Percentiles rank a stretch among this genome's conserved stretches.
These are phyloP conservation scores for Blastosporella zonata DNA, from an alignment of 1,284 basidiomycete genomes.

Conservation along the genomic window DNA sequence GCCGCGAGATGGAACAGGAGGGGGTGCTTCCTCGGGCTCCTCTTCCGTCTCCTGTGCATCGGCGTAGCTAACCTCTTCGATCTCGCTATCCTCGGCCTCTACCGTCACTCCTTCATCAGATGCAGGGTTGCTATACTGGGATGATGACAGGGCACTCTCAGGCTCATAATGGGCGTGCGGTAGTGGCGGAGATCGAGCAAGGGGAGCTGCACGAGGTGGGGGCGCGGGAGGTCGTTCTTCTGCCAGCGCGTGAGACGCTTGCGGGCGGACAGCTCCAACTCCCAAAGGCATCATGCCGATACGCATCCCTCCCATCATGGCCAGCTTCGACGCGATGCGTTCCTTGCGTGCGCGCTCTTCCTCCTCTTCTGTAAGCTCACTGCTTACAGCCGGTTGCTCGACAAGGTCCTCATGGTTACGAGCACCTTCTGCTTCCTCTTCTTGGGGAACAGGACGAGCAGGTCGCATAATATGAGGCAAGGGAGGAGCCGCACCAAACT, in stretches of 20 bases:
- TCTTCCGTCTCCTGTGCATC: slow-evolving; percentile 42
- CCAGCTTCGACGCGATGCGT: slow-evolving; percentile 66
- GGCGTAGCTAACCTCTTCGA: slow-evolving; percentile 58
- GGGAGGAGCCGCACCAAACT: slow-evolving; percentile 62
- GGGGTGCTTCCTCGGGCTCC: slow-evolving; percentile 42
- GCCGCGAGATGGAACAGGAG: slow-evolving; percentile 33
- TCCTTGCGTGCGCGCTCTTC: slow-evolving; percentile 66
- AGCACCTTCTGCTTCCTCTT: slow-evolving; percentile 31
- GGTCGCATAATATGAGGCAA: slow-evolving; percentile 36
- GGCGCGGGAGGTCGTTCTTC: slow-evolving; percentile 29
- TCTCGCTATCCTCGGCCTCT: slow-evolving; percentile 66
- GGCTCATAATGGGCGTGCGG: slow-evolving; percentile 31
- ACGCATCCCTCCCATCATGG: slow-evolving; percentile 73
- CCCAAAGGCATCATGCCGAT: slow-evolving; percentile 67
- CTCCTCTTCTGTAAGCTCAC: slow-evolving; percentile 52
- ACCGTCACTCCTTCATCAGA: slow-evolving; percentile 61
- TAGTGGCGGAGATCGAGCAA: slow-evolving; percentile 30
- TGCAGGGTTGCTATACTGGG: slow-evolving; percentile 32
- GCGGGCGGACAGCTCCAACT: slow-evolving; percentile 30
- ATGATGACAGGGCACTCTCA: slow-evolving; percentile 31
- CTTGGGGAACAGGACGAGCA: slow-evolving; percentile 34
- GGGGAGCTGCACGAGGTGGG: slow-evolving; percentile 32
- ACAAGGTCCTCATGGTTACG: slow-evolving; percentile 24
- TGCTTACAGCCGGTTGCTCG: slow-evolving; percentile 30
- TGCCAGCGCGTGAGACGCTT: slow-evolving; percentile 28